A percentile compares a stretch with the other conserved stretches of the same genome.
Conservation (phyloP, 139 green algal species). For the Chlamydomonas incerta region DNA sequence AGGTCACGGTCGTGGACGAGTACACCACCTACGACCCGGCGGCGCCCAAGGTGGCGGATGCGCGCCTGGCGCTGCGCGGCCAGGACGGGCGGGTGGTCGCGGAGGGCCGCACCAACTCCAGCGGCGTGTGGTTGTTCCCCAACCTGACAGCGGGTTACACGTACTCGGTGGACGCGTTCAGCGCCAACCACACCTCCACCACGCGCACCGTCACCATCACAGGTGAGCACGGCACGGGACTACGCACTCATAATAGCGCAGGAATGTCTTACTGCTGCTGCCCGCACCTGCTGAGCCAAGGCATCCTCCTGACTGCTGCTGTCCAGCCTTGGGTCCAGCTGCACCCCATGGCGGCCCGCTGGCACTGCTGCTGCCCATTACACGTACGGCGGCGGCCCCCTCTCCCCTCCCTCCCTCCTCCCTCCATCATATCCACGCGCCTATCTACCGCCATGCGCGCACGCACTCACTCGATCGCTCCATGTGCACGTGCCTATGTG, state of each 20-base stretch:
- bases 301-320: no score
- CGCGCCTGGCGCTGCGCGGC: neutral
- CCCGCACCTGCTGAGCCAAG: no score
- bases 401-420: no score
- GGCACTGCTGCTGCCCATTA: no score
- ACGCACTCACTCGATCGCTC: no score
- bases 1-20: conserved; percentile 5
- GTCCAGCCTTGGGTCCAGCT: no score
- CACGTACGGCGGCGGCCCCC: no score
- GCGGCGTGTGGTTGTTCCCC: neutral
- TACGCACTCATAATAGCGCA: no score
- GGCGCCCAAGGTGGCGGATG: neutral
- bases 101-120: neutral
- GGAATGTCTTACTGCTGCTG: no score
- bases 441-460: no score
- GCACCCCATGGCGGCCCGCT: no score
- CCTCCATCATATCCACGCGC: neutral
- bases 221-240: neutral
- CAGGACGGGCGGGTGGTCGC: neutral
- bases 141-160: conserved; percentile 25
- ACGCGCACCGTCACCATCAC: conserved; percentile 17
- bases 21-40: conserved; percentile 19
- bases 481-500: neutral
- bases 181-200: neutral
- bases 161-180: conserved; percentile 23